Evolutionary conservation across 257 asterid genomes (phyloP), one percentile per base, ranked within the genome.

Genomic region (Cordia subcordata): DNA sequence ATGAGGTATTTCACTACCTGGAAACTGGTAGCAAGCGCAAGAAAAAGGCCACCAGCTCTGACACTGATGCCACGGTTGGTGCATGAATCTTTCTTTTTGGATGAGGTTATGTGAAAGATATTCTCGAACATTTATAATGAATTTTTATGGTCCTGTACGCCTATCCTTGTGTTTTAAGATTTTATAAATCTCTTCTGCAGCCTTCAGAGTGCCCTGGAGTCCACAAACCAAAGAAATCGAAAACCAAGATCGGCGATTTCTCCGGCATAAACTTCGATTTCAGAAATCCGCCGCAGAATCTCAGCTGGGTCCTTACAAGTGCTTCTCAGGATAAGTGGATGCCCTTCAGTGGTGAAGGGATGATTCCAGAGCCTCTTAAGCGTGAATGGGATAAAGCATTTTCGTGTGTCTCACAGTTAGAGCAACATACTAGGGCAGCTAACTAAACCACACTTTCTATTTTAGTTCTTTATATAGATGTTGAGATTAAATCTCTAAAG

Each of bases 1-100:
- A 53, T 16, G 81, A 76, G 69, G 81, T 76, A 42, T 55, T 65
- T 37, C 63, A 72, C 62, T 76, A 45, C 62, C 22, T 76, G 40
- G 73, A 68, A 49, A 72, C 75, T 0, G 81, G 81, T 55, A 62
- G 65, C 61, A 72, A 42, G 62, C 69, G 69, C 38, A 68, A 63
- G 61, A 63, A 11, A 39, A 76, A 67, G 66, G 22, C 35, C 22
- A 27, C 35, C n/a, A 69, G 49, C 62, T 38, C 68, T 49, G 67
- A 57, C 18, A 3, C 58, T 38, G 72, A 65, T 32, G 53, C 57
- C 55, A 21, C 58, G 44, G 75, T 70, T 20, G 59, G 70, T 57
- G 58, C 52, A 55, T 54, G 13, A 40, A 39, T 23, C 13, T 5
- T 58, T 37, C 50, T 23, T 11, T 61, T n/a, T 11, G 39, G 12